phyloP scores from a whole-genome alignment of 805 yeast species.

The Pichia sporocuriosa region DNA sequence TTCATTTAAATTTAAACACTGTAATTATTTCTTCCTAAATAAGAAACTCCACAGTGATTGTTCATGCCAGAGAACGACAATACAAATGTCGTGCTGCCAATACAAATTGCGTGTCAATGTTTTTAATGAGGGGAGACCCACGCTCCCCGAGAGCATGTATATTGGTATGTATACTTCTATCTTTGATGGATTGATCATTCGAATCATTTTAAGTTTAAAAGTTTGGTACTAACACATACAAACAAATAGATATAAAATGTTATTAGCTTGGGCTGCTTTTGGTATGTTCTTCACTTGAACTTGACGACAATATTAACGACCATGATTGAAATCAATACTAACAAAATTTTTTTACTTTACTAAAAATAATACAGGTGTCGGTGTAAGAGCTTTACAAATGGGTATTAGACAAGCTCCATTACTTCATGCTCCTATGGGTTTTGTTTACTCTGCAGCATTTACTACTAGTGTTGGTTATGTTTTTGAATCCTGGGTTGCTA shows the following conservation, averaged over 20 bases:
- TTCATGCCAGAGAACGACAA: neutral
- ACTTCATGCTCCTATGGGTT: constrained; percentile 33
- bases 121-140: neutral
- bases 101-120: neutral
- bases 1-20: too few species aligned
- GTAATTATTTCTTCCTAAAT: too few species aligned
- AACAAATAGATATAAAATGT: constrained; percentile 10
- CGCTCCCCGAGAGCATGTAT: neutral
- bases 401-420: constrained; percentile 38
- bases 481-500: constrained; percentile 33
- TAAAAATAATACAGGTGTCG: constrained; percentile 26
- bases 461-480: constrained; percentile 38
- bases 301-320: neutral
- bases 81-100: neutral
- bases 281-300: constrained; percentile 22
- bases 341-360: neutral
- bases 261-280: constrained; percentile 34
- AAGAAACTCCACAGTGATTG: too few species aligned
- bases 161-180: too few species aligned
- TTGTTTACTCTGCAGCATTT: constrained; percentile 37
- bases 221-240: neutral
- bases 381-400: constrained; percentile 38
- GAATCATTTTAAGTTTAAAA: too few species aligned
- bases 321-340: neutral
- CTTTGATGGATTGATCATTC: too few species aligned